Evolutionary conservation across 116 monocot genomes (phyloP).

Genomic region (Trichopus zeylanicus): DNA sequence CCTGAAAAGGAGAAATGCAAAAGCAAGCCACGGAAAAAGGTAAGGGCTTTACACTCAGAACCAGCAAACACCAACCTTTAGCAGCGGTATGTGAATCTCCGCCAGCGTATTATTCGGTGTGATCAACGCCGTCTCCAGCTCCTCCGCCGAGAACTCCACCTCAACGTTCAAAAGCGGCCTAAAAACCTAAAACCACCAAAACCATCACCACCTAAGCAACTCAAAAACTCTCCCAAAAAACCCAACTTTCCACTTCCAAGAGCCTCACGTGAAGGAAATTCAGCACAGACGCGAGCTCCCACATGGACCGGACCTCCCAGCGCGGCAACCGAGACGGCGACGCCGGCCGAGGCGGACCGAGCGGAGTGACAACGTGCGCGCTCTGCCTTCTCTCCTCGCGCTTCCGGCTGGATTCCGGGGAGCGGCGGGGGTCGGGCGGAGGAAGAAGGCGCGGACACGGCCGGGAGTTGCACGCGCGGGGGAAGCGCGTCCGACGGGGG

Average conservation of each 20-base stretch:
- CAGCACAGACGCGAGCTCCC: slow-evolving; percentile 89
- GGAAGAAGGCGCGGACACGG: slow-evolving; percentile 11
- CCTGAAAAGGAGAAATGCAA: neutral
- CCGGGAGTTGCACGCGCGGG: slow-evolving; percentile 67
- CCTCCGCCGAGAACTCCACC: slow-evolving; percentile 89
- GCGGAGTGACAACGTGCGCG: slow-evolving; percentile 48
- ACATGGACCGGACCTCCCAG: slow-evolving; percentile 80
- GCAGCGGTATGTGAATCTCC: slow-evolving; percentile 83
- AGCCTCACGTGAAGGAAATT: slow-evolving; percentile 82
- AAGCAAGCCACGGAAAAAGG: neutral
- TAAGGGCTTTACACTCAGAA: neutral
- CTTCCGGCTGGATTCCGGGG: slow-evolving; percentile 15
- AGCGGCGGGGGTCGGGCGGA: slow-evolving; percentile 1
- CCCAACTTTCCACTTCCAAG: neutral
- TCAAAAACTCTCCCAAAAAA: neutral
- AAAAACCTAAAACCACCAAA: slow-evolving; percentile 50
- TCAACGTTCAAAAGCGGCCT: slow-evolving; percentile 72
- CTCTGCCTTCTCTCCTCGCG: slow-evolving; percentile 35
- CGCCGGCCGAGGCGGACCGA: slow-evolving; percentile 32
- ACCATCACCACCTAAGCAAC: neutral
- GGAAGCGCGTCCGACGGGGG: slow-evolving; percentile 43
- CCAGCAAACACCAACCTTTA: slow-evolving; percentile 56
- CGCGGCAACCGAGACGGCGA: slow-evolving; percentile 41
- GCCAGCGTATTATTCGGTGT: slow-evolving; percentile 73
- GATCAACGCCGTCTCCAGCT: slow-evolving; percentile 90